Base-by-base conservation (phyloP, 2,329 filamentous ascomycete genomes). In the Didymosphaeria variabile region DNA sequence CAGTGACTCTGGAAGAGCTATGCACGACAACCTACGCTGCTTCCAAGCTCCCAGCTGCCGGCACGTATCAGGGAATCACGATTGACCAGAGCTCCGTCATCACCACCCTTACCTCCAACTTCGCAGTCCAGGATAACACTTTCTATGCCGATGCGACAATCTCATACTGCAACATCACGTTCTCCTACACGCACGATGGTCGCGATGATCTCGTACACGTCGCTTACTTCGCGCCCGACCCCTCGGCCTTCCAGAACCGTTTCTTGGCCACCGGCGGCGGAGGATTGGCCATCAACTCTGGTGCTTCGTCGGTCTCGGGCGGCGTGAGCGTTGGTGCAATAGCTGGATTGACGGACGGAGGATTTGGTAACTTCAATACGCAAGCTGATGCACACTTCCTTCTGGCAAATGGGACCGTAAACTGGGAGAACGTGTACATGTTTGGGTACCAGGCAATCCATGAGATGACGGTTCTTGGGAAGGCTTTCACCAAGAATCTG, bases 371-470 rank as follows among this genome's bases (percentile, higher is more conserved):
- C 29, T 84, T 84, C 66, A 67, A 73, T 50, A 79, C 69, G 13
- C 67, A 78, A n/a, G 77, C 70, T 32, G 77, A 81, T 58, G 64
- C 51, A 34, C 63, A 69, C 2, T 66, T 70, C 19, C 64, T 69
- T 1, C 38, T 55, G 19, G 60, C 45, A 19, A 85, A 86, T 60
- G 83, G 83, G 10, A 80, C 81, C 5, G 73, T 83, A 63, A 83
- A 86, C 70, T 85, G 79, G 73, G 77, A 85, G 29, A 72, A 79
- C 1, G 73, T 79, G 5, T 79, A 82, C 72, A 83, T 82, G 78
- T 85, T 85, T 55, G 79, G 75, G 0, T 86, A 86, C 72, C 77
- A 83, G 67, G 83, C 80, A 0, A 73, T 85, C 2, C 79, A 81
- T 47, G 85, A 87, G 72, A 82, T 85, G 79, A 82, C 80, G 13